phyloP scores from a whole-genome alignment of 2,329 filamentous ascomycete genomes.

The Colletotrichum karsti region DNA sequence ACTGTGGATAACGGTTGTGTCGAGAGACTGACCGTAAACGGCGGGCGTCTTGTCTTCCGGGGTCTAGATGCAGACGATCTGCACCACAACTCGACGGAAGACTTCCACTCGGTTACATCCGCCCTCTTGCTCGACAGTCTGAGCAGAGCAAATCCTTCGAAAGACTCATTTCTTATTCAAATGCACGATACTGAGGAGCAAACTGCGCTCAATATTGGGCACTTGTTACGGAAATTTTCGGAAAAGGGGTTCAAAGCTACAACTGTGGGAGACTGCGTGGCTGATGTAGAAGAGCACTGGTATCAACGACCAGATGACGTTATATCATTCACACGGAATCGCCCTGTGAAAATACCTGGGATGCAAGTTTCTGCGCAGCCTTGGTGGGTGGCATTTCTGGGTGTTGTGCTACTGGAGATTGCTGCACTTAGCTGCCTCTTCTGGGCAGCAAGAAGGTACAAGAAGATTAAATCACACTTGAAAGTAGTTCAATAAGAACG shows the following conservation, averaged over 20 bases:
- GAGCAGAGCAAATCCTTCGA: background rate
- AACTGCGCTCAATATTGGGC: background rate
- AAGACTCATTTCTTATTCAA: background rate
- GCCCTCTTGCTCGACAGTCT: background rate
- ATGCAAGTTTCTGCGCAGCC: background rate
- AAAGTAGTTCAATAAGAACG: background rate
- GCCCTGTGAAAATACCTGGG: background rate
- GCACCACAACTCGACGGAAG: background rate
- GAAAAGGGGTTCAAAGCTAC: background rate
- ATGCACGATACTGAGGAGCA: background rate
- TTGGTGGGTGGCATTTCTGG: background rate
- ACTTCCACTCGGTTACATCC: background rate
- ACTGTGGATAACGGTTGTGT: conserved; percentile 6
- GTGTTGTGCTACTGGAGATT: background rate
- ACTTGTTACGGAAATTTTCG: background rate
- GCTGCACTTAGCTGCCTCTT: background rate
- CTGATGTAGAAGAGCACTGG: background rate
- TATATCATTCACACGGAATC: background rate
- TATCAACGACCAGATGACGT: background rate
- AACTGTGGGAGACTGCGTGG: conserved; percentile 1
- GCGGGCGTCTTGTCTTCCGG: background rate
- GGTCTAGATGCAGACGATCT: background rate
- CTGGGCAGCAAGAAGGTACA: background rate
- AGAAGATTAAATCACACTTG: background rate
- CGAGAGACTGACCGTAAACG: background rate